Conservation (phyloP, 805 yeast species). For the Ogataea minuta region DNA sequence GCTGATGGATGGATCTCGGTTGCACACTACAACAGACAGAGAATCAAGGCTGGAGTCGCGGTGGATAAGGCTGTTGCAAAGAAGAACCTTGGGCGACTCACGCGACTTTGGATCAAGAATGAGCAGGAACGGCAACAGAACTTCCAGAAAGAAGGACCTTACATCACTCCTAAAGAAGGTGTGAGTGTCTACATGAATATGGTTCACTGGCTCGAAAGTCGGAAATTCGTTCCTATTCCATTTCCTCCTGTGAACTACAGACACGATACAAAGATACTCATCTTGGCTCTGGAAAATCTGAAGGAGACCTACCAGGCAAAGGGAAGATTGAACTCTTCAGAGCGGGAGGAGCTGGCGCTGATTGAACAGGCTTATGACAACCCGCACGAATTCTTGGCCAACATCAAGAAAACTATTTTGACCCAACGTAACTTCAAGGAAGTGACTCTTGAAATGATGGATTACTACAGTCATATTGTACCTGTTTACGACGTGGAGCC, state of each 20-base stretch:
- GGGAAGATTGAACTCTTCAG: constrained; percentile 77
- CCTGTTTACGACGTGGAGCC: constrained; percentile 92
- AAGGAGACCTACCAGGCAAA: constrained; percentile 77
- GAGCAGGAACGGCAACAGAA: constrained; percentile 87
- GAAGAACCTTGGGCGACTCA: constrained; percentile 87
- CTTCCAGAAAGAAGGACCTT: constrained; percentile 84
- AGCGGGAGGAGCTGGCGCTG: constrained; percentile 88
- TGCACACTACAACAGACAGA: constrained; percentile 88
- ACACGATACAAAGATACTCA: constrained; percentile 87
- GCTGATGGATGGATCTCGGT: constrained; percentile 96
- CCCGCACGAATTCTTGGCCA: constrained; percentile 87
- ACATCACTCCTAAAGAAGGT: constrained; percentile 81
- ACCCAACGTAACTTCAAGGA: constrained; percentile 94
- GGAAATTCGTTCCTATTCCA: constrained; percentile 83
- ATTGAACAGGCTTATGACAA: constrained; percentile 96
- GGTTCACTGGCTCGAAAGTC: constrained; percentile 87
- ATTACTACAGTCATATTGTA: constrained; percentile 74
- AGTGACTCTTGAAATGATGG: constrained; percentile 84
- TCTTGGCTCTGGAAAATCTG: constrained; percentile 83
- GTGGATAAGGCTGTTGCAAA: constrained; percentile 93
- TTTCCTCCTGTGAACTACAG: constrained; percentile 91
- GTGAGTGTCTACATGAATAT: constrained; percentile 80
- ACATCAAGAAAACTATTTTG: constrained; percentile 76
- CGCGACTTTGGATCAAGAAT: constrained; percentile 86
- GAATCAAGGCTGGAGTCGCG: constrained; percentile 84